A percentile compares a stretch with the other conserved stretches of the same genome.
Conservation (phyloP, 2,329 filamentous ascomycete species). For the Penicillium rolfsii region DNA sequence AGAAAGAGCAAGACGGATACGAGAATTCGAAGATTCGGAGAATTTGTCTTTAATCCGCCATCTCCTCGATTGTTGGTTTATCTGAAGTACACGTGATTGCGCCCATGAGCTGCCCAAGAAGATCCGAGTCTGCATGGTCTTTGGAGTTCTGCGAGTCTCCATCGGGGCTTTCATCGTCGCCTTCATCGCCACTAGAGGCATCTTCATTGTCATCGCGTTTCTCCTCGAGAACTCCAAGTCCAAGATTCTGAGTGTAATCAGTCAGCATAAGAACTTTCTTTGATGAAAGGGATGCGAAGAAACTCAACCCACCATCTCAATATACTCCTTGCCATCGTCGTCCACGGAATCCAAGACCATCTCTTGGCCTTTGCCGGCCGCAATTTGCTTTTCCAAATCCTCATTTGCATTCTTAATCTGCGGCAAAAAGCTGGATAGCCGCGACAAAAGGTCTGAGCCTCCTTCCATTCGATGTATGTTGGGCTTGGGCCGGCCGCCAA, state of each 20-base stretch:
- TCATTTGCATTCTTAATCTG: constrained; percentile 50
- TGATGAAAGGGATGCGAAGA: not conserved
- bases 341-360: constrained; percentile 41
- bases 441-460: constrained; percentile 38
- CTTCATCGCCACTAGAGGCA: constrained; percentile 22
- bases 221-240: constrained; percentile 51
- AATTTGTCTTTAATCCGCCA: constrained; percentile 29
- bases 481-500: constrained; percentile 40
- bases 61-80: constrained; percentile 46
- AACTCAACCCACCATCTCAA: constrained; percentile 45
- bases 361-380: constrained; percentile 37
- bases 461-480: constrained; percentile 35
- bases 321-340: constrained; percentile 42
- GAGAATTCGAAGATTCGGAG: not conserved
- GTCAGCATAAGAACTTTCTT: not conserved
- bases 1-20: constrained; percentile 4
- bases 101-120: constrained; percentile 45
- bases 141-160: constrained; percentile 18
- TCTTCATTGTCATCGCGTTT: constrained; percentile 33
- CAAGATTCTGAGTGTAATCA: constrained; percentile 42
- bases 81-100: constrained; percentile 33
- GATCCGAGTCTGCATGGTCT: constrained; percentile 32
- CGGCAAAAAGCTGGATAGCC: constrained; percentile 47
- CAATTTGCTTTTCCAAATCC: constrained; percentile 44
- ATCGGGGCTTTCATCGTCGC: constrained; percentile 22